Evolutionary conservation across 495 filamentous ascomycete genomes (phyloP).

Genomic region (Hypoxylon fuscum): DNA sequence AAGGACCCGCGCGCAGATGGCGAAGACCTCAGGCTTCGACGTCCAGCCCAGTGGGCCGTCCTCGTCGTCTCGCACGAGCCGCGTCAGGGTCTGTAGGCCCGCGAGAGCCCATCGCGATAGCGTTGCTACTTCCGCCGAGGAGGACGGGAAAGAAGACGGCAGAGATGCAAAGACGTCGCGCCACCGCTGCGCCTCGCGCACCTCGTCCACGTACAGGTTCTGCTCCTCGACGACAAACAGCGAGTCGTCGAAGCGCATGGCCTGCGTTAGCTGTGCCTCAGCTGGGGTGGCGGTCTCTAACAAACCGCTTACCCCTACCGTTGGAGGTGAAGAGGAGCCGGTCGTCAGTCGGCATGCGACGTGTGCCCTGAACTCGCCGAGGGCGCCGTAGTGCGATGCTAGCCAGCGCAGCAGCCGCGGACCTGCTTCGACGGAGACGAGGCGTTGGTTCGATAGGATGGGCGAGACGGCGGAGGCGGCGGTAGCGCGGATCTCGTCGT

Average conservation of each 20-base stretch:
- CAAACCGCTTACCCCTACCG: constrained; percentile 1
- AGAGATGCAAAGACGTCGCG: constrained; percentile 53
- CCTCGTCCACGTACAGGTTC: constrained; percentile 86
- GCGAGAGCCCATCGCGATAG: constrained; percentile 63
- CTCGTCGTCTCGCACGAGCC: constrained; percentile 44
- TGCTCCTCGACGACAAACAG: constrained; percentile 90
- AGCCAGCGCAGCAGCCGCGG: constrained; percentile 50
- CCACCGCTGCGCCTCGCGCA: constrained; percentile 76
- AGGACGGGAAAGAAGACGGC: not conserved
- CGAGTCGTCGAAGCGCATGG: constrained; percentile 69
- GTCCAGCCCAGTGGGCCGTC: constrained; percentile 80
- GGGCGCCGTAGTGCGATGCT: constrained; percentile 25
- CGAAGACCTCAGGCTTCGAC: constrained; percentile 75
- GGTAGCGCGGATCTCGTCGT: constrained; percentile 80
- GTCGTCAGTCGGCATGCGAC: constrained; percentile 45
- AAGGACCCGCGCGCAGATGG: constrained; percentile 68
- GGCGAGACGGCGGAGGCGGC: constrained; percentile 60
- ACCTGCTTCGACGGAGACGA: constrained; percentile 54
- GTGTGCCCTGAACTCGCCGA: constrained; percentile 45
- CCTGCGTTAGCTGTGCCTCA: constrained; percentile 54
- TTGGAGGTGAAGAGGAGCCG: too few species aligned
- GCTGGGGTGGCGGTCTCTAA: constrained; percentile 50
- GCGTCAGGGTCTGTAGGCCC: constrained; percentile 61
- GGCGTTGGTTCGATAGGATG: constrained; percentile 46
- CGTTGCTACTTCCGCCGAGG: not conserved